Conservation (phyloP, 106 monocot genomes). For the Vanilla planifolia region DNA sequence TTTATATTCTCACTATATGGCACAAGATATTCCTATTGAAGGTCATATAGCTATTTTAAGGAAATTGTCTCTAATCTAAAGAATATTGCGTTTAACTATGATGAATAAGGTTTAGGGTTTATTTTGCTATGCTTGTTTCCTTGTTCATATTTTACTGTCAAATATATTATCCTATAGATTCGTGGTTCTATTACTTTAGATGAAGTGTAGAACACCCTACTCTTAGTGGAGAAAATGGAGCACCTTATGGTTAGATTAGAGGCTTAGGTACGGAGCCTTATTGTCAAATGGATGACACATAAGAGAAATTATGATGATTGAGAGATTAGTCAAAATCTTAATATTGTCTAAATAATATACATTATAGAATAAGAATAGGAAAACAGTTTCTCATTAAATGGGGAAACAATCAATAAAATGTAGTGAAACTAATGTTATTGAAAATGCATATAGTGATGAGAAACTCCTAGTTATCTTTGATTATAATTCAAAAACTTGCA, state of each 20-base stretch:
- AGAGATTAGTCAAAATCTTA: neutral
- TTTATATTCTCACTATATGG: no score
- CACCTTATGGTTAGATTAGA: neutral
- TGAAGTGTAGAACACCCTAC: no score
- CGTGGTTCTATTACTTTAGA: no score
- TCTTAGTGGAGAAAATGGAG: no score
- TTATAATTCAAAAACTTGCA: neutral
- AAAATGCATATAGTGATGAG: neutral
- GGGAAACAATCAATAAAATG: neutral
- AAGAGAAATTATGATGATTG: neutral
- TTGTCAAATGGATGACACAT: neutral
- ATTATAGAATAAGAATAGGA: neutral
- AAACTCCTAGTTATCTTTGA: neutral
- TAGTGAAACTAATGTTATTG: neutral
- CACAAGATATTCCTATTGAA: no score
- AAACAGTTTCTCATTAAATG: neutral
- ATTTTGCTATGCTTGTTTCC: no score
- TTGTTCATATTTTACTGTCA: no score
- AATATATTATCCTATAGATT: no score
- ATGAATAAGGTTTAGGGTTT: no score
- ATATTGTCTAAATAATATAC: neutral
- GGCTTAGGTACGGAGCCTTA: neutral
- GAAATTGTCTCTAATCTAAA: no score
- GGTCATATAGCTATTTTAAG: no score
- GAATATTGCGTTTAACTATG: no score